phyloP scores from a whole-genome alignment of 495 filamentous ascomycete species.

The Durotheca rogersii region DNA sequence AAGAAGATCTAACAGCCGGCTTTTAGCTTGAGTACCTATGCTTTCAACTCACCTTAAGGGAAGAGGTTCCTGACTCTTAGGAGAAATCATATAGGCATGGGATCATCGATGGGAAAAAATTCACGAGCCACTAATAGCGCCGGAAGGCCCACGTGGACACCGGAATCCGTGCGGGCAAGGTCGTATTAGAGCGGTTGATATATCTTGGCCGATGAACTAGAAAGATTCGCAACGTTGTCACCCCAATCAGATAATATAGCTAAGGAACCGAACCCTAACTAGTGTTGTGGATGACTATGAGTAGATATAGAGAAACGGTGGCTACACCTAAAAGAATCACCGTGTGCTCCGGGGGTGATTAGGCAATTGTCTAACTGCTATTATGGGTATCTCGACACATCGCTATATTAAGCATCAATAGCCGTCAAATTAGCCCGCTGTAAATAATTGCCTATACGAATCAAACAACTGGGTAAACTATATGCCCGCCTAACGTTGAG shows the following conservation, averaged over 20 bases:
- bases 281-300: constrained; percentile 51
- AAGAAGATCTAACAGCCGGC: background rate
- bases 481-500: too few species aligned
- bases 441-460: too few species aligned
- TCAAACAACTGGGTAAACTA: too few species aligned
- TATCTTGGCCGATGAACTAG: constrained; percentile 38
- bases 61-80: constrained; percentile 54
- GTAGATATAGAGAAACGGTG: constrained; percentile 51
- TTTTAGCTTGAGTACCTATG: background rate
- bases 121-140: constrained; percentile 55
- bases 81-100: constrained; percentile 54
- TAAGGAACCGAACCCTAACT: constrained; percentile 53
- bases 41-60: constrained; percentile 44
- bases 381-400: too few species aligned
- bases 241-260: constrained; percentile 48
- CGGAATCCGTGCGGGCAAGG: constrained; percentile 53
- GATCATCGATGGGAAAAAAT: constrained; percentile 52
- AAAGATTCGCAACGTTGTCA: background rate
- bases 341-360: too few species aligned
- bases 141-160: constrained; percentile 44
- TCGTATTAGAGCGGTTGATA: constrained; percentile 46
- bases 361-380: too few species aligned
- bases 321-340: constrained; percentile 46
- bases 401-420: too few species aligned
- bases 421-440: too few species aligned